Percentiles rank a stretch among this genome's conserved stretches.
Conservation (phyloP, 257 asterid species). For the Gynochthodes officinalis region DNA sequence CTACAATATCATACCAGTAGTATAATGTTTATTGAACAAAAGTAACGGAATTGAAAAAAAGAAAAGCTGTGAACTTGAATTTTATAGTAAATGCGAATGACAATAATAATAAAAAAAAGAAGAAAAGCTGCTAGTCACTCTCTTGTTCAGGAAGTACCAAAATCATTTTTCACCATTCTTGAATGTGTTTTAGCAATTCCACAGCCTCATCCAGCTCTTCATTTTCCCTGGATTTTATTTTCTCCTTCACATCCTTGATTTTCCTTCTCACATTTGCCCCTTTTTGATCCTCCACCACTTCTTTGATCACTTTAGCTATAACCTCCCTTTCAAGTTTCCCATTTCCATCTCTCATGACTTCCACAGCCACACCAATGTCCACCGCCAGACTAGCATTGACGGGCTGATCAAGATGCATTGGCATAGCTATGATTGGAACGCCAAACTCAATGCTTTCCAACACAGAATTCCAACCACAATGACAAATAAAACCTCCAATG, state of each 20-base stretch:
- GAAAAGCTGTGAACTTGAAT: too few species aligned
- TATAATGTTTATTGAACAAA: too few species aligned
- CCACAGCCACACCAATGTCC: not conserved
- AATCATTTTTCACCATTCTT: not conserved
- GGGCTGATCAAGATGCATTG: constrained; percentile 14
- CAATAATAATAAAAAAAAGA: too few species aligned
- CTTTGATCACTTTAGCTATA: not conserved
- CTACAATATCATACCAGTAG: too few species aligned
- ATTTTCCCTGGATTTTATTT: not conserved
- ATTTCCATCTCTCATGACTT: constrained; percentile 1
- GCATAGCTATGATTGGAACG: constrained; percentile 9
- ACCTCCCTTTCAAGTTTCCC: not conserved
- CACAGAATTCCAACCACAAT: constrained; percentile 13
- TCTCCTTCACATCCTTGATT: not conserved
- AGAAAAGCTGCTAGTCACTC: too few species aligned
- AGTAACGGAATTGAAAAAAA: too few species aligned
- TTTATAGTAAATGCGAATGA: too few species aligned
- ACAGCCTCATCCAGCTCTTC: constrained; percentile 5
- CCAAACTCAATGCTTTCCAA: constrained; percentile 3
- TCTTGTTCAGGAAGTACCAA: too few species aligned
- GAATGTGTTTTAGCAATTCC: not conserved
- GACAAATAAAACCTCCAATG: constrained; percentile 11
- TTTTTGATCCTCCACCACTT: not conserved
- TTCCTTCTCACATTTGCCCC: not conserved
- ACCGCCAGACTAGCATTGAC: not conserved